A percentile compares a stretch with the other conserved stretches of the same genome.
These are phyloP conservation scores for Santalum album DNA, from an alignment of 164 flowering plant genomes.

Conservation along the genomic window DNA sequence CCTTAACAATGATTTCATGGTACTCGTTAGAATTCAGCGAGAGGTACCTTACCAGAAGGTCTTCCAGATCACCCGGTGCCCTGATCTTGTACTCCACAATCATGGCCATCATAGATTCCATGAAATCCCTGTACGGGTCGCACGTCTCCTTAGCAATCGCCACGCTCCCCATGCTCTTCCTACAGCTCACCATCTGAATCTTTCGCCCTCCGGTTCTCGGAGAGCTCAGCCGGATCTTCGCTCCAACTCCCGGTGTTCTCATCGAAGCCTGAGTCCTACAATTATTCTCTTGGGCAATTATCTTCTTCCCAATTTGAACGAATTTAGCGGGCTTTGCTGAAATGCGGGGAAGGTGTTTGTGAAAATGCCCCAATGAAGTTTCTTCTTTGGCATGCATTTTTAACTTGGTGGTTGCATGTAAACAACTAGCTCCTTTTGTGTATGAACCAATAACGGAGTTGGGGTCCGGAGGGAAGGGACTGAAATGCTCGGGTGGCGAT, in stretches of 20 bases:
- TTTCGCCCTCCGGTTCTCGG: background rate
- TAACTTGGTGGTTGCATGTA: no score
- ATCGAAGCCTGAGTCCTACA: background rate
- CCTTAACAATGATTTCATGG: background rate
- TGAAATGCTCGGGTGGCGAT: no score
- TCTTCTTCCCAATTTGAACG: background rate
- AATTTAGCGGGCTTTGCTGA: constrained; percentile 22
- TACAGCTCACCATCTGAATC: background rate
- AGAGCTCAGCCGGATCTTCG: background rate
- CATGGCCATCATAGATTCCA: background rate
- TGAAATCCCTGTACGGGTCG: background rate
- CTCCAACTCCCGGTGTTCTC: background rate
- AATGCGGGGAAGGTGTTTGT: constrained; percentile 36
- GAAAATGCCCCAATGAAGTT: constrained; percentile 11
- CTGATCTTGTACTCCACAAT: background rate
- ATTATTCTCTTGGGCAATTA: background rate
- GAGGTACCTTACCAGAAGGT: background rate
- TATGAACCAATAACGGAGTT: no score
- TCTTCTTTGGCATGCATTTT: no score
- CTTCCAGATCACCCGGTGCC: background rate
- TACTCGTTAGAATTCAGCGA: background rate
- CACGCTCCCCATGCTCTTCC: background rate
- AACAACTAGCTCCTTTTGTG: background rate
- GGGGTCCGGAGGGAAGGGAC: no score
- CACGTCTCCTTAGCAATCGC: background rate